Evolutionary conservation across 352 stramenopile species (phyloP).

Genomic region (Phytophthora hybrid): DNA sequence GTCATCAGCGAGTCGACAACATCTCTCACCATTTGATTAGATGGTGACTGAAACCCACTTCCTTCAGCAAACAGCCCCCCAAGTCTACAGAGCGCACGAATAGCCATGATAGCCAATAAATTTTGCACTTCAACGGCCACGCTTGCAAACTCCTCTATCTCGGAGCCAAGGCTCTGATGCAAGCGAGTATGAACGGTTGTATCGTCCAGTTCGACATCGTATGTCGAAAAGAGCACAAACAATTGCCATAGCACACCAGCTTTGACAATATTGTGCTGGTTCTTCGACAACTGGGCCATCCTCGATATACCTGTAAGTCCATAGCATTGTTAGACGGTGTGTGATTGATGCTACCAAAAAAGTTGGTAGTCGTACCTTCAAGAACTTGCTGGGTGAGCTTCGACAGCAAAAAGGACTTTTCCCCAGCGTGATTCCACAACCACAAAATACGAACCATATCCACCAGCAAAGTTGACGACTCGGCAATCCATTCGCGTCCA

Average conservation of each 20-base stretch:
- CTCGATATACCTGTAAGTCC: conserved; percentile 57
- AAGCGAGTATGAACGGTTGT: conserved; percentile 49
- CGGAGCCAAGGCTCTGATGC: conserved; percentile 42
- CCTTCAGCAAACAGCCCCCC: conserved; percentile 65
- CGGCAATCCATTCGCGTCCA: conserved; percentile 69
- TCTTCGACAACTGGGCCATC: conserved; percentile 64
- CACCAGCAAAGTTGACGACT: conserved; percentile 66
- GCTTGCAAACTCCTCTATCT: conserved; percentile 50
- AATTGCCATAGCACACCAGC: conserved; percentile 78
- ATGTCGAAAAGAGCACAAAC: conserved; percentile 71
- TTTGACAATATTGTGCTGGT: conserved; percentile 62
- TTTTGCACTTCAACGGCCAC: conserved; percentile 72
- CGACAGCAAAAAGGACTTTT: conserved; percentile 58
- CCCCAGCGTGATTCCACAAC: conserved; percentile 69
- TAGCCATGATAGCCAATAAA: conserved; percentile 74
- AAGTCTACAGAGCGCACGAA: conserved; percentile 73
- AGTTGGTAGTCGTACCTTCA: conserved; percentile 56
- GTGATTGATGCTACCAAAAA: neutral
- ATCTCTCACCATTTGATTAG: conserved; percentile 51
- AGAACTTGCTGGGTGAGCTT: conserved; percentile 81
- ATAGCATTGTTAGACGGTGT: conserved; percentile 9
- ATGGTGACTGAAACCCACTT: conserved; percentile 57
- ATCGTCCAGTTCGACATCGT: conserved; percentile 72
- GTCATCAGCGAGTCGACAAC: conserved; percentile 72
- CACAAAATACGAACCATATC: conserved; percentile 82